These are phyloP conservation scores for Rubia peregrina DNA, from an alignment of 305 asterid species.

Conservation along the genomic window DNA sequence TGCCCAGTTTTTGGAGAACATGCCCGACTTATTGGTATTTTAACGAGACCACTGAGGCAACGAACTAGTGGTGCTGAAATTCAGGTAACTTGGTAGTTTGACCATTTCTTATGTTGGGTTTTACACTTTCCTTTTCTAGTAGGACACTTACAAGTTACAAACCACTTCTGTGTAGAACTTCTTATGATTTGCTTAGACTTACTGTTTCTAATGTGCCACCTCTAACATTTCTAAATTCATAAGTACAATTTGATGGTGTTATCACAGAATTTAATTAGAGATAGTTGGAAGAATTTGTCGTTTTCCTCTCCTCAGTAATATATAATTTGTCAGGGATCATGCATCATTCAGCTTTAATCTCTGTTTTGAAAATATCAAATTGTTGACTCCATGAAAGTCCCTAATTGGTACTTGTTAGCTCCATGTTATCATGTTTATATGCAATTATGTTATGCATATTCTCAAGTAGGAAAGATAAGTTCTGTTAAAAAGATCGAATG, in stretches of 20 bases:
- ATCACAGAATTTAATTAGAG: neutral
- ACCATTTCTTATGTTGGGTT: neutral
- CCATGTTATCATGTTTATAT: neutral
- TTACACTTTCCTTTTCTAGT: neutral
- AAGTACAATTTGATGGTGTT: neutral
- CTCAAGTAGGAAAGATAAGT: neutral
- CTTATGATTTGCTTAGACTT: neutral
- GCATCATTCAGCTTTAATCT: neutral
- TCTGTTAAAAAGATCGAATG: neutral
- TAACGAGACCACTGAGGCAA: conserved; percentile 81
- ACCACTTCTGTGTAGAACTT: neutral
- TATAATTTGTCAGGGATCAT: neutral
- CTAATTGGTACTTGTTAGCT: neutral
- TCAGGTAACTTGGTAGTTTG: conserved; percentile 48
- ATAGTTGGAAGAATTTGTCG: neutral
- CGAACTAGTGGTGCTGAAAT: conserved; percentile 80
- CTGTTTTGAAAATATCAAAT: neutral
- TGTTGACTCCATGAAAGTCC: neutral
- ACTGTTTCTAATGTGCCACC: neutral
- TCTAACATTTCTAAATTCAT: neutral
- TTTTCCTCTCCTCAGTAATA: neutral
- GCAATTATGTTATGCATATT: conserved; percentile 1
- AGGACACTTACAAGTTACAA: neutral
- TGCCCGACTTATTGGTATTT: conserved; percentile 64
- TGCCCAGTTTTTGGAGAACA: conserved; percentile 84